These are phyloP conservation scores for Fomitopsis palustris DNA, from an alignment of 1,284 basidiomycete genomes.

Conservation along the genomic window DNA sequence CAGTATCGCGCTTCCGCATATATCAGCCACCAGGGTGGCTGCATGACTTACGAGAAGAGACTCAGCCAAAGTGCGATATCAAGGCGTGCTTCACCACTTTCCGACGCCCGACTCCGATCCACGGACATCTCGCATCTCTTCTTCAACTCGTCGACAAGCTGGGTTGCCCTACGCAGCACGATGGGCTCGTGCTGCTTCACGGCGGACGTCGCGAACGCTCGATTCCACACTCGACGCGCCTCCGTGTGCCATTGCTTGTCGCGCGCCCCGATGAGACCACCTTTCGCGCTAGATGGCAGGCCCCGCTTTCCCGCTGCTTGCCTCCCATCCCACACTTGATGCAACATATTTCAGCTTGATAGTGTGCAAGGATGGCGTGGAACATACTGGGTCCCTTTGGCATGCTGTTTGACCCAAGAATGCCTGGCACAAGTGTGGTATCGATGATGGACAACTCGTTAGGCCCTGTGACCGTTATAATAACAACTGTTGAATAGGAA, in stretches of 20 bases:
- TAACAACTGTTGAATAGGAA: conserved; percentile 7
- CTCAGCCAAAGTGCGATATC: conserved; percentile 45
- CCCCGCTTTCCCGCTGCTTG: not conserved
- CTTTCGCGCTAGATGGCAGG: not conserved
- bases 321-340: conserved; percentile 3
- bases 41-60: conserved; percentile 45
- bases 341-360: not conserved
- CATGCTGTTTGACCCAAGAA: conserved; percentile 11
- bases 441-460: conserved; percentile 26
- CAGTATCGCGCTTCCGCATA: not conserved
- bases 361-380: not conserved
- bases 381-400: conserved; percentile 7
- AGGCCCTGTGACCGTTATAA: conserved; percentile 14
- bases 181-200: conserved; percentile 50
- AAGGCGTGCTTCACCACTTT: conserved; percentile 26
- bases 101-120: too few species aligned
- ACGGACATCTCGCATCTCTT: not conserved
- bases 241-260: conserved; percentile 39
- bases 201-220: conserved; percentile 44
- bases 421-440: conserved; percentile 10
- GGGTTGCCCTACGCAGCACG: conserved; percentile 33
- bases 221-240: conserved; percentile 49
- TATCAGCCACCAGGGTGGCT: not conserved
- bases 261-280: conserved; percentile 16
- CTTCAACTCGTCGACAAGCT: conserved; percentile 37